Evolutionary conservation across 2,329 filamentous ascomycete species (phyloP).

Genomic region (Chalaropsis thielavioides): DNA sequence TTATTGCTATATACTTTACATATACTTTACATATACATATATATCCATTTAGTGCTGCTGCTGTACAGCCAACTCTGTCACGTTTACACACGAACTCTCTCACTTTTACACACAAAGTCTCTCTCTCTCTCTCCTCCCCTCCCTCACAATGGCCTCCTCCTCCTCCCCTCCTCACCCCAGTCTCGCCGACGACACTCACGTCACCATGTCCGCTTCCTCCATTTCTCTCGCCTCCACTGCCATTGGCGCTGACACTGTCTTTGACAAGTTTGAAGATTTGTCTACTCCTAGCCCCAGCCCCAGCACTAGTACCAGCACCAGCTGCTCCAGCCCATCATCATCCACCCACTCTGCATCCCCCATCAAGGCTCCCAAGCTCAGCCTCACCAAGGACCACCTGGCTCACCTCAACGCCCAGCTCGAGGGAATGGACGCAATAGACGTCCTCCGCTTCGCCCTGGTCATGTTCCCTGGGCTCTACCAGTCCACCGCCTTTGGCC

Average conservation of each 20-base stretch:
- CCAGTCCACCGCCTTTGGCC: slow-evolving; percentile 71
- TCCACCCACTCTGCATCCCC: slow-evolving; percentile 20
- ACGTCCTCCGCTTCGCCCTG: slow-evolving; percentile 85
- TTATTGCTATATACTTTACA: not conserved
- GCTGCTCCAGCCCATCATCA: slow-evolving; percentile 26
- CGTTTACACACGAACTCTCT: not conserved
- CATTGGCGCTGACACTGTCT: slow-evolving; percentile 25
- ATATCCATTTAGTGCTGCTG: not conserved
- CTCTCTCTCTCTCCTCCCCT: not conserved
- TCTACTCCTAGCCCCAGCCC: slow-evolving; percentile 80
- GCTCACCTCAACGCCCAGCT: slow-evolving; percentile 83
- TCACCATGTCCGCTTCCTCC: slow-evolving; percentile 14
- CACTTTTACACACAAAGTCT: too few species aligned
- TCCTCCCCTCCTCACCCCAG: slow-evolving; percentile 14
- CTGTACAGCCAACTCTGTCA: too few species aligned
- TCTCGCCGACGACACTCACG: slow-evolving; percentile 11
- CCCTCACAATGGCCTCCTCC: slow-evolving; percentile 14
- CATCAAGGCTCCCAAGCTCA: slow-evolving; percentile 51
- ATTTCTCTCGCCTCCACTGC: slow-evolving; percentile 17
- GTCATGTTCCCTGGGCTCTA: slow-evolving; percentile 79
- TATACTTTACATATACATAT: not conserved
- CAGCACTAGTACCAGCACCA: slow-evolving; percentile 75
- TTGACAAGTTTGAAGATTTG: slow-evolving; percentile 42
- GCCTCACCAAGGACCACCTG: slow-evolving; percentile 76
- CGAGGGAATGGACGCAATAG: slow-evolving; percentile 74